Evolutionary conservation across 257 asterid species (phyloP), one percentile per base, ranked within the genome.

Genomic region (Prunella vulgaris): DNA sequence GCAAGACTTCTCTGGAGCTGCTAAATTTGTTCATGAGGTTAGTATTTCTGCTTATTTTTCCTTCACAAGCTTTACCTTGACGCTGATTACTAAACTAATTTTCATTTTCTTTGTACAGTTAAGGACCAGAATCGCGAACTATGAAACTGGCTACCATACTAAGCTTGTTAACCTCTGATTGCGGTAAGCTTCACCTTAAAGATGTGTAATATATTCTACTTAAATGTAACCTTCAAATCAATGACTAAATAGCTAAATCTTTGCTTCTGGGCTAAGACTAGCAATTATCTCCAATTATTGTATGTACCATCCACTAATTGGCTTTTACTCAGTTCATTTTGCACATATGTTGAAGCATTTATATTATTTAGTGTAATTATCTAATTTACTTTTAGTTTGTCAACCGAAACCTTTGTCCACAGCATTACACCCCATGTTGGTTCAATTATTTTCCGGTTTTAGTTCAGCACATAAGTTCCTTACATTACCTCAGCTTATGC

Each of bases 1-100:
- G 67, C 84, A 73, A 68, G 85, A 88, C 76, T 67, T 81, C 71
- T 81, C 85, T 32, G 86, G 81, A 64, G 88, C 85, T 63, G 74
- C 74, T 40, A 77, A 78, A 66, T 60, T 78, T 71, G 71, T 70
- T 24, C 42, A 80, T 17, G 84, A 85, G 90, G 96, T 87, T 73
- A 32, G 70, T 17, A 67, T 33, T 51, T 27, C 73, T 52, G 54
- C 5, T 21, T 42, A 27, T 20, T 28, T 70, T 30, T 61, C 12
- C 28, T 20, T 69, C 40, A 13, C 62, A 51, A 60, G 49, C 49
- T 33, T 60, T 32, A 10, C 3, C 7, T 0, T 15, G 48, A n/a
- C n/a, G 8, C 2, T 33, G 3, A n/a, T n/a, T n/a, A n/a, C 66
- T 33, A 60, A 28, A 9, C 49, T 3, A 60, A n/a, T 17, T 60